Percentiles rank a stretch among this genome's conserved stretches.
phyloP scores from a whole-genome alignment of 345 rosid species.

The Citrus cavaleriei region DNA sequence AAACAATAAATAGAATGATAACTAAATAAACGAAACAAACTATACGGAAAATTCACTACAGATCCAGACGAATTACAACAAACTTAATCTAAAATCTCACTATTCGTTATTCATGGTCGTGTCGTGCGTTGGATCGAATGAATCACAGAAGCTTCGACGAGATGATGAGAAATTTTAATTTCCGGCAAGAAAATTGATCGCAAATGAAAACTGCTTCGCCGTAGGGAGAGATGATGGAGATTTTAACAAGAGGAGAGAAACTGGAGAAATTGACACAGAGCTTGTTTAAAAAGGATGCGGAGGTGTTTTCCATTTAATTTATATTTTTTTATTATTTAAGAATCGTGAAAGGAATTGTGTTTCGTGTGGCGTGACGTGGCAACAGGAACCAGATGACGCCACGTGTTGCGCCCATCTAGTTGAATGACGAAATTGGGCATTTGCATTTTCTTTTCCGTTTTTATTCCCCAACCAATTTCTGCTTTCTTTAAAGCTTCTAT shows the following conservation, averaged over 20 bases:
- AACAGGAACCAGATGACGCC: constrained; percentile 3
- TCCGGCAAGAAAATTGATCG: constrained; percentile 20
- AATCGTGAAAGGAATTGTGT: neutral
- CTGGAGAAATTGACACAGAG: neutral
- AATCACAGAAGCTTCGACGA: constrained; percentile 12
- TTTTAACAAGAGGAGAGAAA: neutral
- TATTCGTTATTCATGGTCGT: constrained; percentile 90
- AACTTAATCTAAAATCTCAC: constrained; percentile 35
- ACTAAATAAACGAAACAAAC: neutral
- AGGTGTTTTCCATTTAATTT: constrained; percentile 8
- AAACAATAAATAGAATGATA: neutral
- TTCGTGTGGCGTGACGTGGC: constrained; percentile 21
- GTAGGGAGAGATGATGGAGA: constrained; percentile 19
- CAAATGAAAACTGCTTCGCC: constrained; percentile 24
- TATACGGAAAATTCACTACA: neutral
- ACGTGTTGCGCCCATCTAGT: constrained; percentile 15
- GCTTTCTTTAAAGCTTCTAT: neutral
- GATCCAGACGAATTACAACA: neutral
- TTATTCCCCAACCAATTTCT: too few relatives aligned
- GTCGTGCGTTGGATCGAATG: constrained; percentile 7
- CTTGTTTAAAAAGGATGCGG: neutral
- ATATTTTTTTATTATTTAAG: neutral
- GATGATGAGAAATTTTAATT: neutral
- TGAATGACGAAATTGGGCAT: constrained; percentile 10
- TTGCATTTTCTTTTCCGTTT: neutral